These are phyloP conservation scores for Vitis rotundifolia DNA, from an alignment of 164 flowering plant genomes.

Conservation along the genomic window DNA sequence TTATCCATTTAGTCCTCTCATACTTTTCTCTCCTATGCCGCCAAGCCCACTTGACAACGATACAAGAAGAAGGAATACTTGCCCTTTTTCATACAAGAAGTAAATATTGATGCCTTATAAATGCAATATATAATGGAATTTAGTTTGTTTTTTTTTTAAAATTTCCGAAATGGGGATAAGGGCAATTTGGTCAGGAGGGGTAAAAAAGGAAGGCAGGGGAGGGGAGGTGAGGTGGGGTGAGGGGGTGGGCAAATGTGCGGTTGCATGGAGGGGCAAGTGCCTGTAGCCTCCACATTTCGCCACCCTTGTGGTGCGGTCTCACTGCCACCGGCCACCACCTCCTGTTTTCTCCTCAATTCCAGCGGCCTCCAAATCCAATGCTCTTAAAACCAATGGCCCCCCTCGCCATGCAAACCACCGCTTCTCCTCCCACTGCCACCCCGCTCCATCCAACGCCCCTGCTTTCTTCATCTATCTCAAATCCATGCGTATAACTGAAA, in stretches of 20 bases:
- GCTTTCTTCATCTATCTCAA: too few species aligned
- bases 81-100: too few species aligned
- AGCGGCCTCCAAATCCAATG: not conserved
- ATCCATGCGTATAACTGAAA: too few species aligned
- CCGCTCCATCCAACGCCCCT: too few species aligned
- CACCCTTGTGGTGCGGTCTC: constrained; percentile 1
- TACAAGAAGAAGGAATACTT: too few species aligned
- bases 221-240: not conserved
- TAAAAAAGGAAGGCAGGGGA: not conserved
- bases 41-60: too few species aligned
- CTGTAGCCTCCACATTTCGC: constrained; percentile 22
- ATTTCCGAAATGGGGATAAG: not conserved
- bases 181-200: not conserved
- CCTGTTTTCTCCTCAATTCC: not conserved
- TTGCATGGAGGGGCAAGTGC: constrained; percentile 28
- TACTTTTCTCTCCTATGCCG: too few species aligned
- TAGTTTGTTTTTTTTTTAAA: too few species aligned
- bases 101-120: too few species aligned
- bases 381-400: too few species aligned
- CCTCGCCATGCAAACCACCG: too few species aligned
- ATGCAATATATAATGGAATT: too few species aligned
- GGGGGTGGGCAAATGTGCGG: constrained; percentile 44
- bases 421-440: not conserved
- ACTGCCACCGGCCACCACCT: not conserved
- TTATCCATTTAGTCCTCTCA: not conserved